phyloP scores from a whole-genome alignment of 2,329 filamentous ascomycete species.

The Alternaria triticimaculans region DNA sequence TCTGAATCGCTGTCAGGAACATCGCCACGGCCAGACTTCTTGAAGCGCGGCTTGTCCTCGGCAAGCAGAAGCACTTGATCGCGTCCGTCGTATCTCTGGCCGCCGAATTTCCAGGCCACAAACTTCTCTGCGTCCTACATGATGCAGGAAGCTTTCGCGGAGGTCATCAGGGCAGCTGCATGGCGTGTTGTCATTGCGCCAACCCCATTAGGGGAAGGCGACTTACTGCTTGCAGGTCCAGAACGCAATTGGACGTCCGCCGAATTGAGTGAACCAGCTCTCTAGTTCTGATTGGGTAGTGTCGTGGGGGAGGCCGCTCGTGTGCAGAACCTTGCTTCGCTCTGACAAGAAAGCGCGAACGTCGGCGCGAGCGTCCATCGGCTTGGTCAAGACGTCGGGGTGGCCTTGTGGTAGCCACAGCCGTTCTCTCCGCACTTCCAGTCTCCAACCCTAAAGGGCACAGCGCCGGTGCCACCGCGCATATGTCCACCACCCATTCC shows the following conservation, averaged over 20 bases:
- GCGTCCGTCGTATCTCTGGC: slow-evolving; percentile 23
- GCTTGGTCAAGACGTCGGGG: slow-evolving; percentile 86
- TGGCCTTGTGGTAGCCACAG: slow-evolving; percentile 93
- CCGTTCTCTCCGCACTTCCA: slow-evolving; percentile 99
- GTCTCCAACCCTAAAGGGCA: slow-evolving; percentile 96
- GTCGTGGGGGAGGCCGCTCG: background rate
- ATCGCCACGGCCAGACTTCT: slow-evolving; percentile 35
- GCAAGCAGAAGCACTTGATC: slow-evolving; percentile 34
- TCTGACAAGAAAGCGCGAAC: slow-evolving; percentile 72
- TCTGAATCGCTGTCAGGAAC: slow-evolving; percentile 20
- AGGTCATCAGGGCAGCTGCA: background rate
- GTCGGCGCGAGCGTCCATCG: background rate
- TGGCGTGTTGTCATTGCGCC: background rate
- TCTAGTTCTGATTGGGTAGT: background rate
- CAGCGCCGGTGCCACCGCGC: slow-evolving; percentile 80
- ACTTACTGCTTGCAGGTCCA: background rate
- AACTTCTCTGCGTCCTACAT: slow-evolving; percentile 59
- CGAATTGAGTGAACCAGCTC: background rate
- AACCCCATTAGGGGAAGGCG: background rate
- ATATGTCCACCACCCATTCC: slow-evolving; percentile 61
- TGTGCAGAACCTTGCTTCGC: slow-evolving; percentile 82
- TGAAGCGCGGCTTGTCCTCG: slow-evolving; percentile 39
- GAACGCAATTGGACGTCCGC: background rate
- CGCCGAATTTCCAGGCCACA: slow-evolving; percentile 23
- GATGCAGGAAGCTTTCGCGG: background rate